Evolutionary conservation across 208 protist species (phyloP), one percentile per base, ranked within the genome.

Genomic region (Balamuthia mandrillaris): DNA sequence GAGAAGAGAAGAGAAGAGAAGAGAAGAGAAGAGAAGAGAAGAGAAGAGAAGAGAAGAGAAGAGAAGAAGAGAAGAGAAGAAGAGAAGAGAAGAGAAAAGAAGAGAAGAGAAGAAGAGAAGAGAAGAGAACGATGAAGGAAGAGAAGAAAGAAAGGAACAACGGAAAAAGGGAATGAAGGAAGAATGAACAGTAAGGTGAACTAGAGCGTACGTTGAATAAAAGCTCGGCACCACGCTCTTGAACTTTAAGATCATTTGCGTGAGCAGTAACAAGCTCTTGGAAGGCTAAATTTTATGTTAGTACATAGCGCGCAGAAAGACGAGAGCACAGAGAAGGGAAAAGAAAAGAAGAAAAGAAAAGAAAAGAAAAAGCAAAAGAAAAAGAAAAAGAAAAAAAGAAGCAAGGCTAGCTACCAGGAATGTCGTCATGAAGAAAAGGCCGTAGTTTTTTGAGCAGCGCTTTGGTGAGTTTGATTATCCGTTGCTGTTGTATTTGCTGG

Each of bases 141-240:
- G 14, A 31, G 24, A 21, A 74, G 42, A 31, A 75, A 31, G 49
- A 1, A 75, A 5, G 16, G n/a, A 27, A 0, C 1, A 75, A 4
- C 65, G 18, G 14, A 42, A 3, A 2, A 60, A 42, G n/a, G 14
- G 75, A 44, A 35, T 5, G 72, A 24, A 68, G 29, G 16, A 68
- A 18, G 14, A n/a, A 35, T n/a, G n/a, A n/a, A n/a, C n/a, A n/a
- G n/a, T n/a, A n/a, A n/a, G n/a, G n/a, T n/a, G n/a, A n/a, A n/a
- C n/a, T n/a, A n/a, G n/a, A n/a, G n/a, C 0, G n/a, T 65, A 82
- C 75, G 35, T 82, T 45, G 54, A 54, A 42, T 3, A 82, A 27
- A 12, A 82, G 31, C 37, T 82, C 75, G 18, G 52, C 75, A 27
- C 75, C 75, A 16, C 54, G 75, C 3, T 82, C 75, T 29, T 82